Percentiles rank a stretch among this genome's conserved stretches.
phyloP scores from a whole-genome alignment of 805 yeast genomes.

The Lipomyces sp. region DNA sequence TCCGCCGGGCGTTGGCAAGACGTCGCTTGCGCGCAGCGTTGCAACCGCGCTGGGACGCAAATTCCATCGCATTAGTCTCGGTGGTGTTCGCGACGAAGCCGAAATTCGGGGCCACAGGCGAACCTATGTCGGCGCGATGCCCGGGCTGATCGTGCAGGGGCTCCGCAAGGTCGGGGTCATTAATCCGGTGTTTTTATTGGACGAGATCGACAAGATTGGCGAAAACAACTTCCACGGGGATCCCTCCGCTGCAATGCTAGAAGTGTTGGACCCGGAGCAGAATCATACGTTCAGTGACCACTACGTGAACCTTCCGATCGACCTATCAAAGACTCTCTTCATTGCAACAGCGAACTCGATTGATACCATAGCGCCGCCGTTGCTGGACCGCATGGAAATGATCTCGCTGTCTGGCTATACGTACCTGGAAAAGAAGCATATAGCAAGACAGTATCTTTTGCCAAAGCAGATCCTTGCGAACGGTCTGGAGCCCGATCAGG shows the following conservation, averaged over 20 bases:
- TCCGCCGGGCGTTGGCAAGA: conserved; percentile 93
- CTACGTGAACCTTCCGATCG: conserved; percentile 81
- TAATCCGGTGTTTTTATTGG: conserved; percentile 80
- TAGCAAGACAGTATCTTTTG: conserved; percentile 63
- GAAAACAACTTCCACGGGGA: conserved; percentile 70
- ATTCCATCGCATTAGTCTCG: conserved; percentile 76
- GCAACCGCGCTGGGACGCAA: conserved; percentile 70
- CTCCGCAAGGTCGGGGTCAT: conserved; percentile 68
- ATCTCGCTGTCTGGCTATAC: conserved; percentile 78
- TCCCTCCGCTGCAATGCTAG: conserved; percentile 84
- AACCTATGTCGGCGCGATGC: conserved; percentile 90
- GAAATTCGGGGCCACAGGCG: conserved; percentile 88
- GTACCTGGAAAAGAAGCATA: conserved; percentile 67
- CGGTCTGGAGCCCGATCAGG: conserved; percentile 51
- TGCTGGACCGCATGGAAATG: conserved; percentile 79
- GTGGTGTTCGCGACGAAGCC: conserved; percentile 85
- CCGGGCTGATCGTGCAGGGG: conserved; percentile 76
- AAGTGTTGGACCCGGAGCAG: conserved; percentile 88
- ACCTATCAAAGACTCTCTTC: conserved; percentile 73
- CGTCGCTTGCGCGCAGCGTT: conserved; percentile 78
- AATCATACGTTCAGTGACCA: conserved; percentile 74
- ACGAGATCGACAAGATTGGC: conserved; percentile 78
- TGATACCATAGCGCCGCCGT: conserved; percentile 66
- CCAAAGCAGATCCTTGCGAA: conserved; percentile 72
- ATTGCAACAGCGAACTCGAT: conserved; percentile 84